Evolutionary conservation across 441 rosid genomes (phyloP).

Genomic region (Populus hybrid): DNA sequence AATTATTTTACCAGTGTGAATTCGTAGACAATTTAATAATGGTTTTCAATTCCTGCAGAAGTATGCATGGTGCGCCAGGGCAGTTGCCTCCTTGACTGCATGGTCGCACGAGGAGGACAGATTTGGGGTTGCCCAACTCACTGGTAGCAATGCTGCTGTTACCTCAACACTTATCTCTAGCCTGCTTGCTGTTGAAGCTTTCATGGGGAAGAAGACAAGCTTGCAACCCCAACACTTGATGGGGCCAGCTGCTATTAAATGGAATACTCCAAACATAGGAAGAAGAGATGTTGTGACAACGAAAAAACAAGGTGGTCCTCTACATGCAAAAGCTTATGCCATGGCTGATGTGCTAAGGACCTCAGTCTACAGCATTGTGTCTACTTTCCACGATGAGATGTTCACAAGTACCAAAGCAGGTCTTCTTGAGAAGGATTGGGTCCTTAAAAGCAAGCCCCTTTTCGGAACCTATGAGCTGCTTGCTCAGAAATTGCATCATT

Average conservation of each 20-base stretch:
- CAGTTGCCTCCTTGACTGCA: conserved; percentile 59
- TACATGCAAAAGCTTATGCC: conserved; percentile 62
- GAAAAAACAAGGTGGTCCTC: conserved; percentile 48
- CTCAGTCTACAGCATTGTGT: conserved; percentile 61
- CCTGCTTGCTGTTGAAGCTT: conserved; percentile 76
- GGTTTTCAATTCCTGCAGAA: conserved; percentile 36
- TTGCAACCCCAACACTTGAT: conserved; percentile 57
- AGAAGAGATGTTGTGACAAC: conserved; percentile 49
- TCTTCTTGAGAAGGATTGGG: conserved; percentile 80
- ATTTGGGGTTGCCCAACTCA: conserved; percentile 87
- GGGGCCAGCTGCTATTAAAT: conserved; percentile 69
- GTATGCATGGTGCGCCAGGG: conserved; percentile 78
- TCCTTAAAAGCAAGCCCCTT: conserved; percentile 43
- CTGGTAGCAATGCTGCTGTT: conserved; percentile 76
- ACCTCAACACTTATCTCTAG: conserved; percentile 69
- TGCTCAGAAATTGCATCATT: conserved; percentile 59
- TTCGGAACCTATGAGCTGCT: conserved; percentile 64
- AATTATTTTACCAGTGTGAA: neutral
- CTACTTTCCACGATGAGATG: conserved; percentile 78
- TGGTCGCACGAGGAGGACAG: conserved; percentile 74
- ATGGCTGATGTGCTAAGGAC: conserved; percentile 69
- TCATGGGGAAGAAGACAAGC: conserved; percentile 77
- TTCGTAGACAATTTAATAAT: neutral
- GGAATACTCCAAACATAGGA: conserved; percentile 55
- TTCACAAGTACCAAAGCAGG: conserved; percentile 54